These are phyloP conservation scores for Neocallimastix lanati DNA, from an alignment of 192 early-diverging fungal genomes.

Conservation along the genomic window DNA sequence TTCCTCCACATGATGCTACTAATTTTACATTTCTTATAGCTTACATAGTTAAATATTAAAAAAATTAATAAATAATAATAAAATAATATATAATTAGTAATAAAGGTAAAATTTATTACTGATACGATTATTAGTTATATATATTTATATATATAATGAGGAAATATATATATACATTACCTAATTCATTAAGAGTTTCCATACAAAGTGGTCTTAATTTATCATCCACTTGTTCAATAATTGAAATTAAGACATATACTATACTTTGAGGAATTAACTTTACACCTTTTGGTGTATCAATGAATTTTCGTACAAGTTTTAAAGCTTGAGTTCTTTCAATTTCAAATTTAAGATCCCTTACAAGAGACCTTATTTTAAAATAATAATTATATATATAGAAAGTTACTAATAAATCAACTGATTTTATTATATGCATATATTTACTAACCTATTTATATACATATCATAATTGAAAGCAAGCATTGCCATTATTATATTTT, in stretches of 20 bases:
- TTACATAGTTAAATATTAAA: slow-evolving; percentile 2
- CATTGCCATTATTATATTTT: not conserved
- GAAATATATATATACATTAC: slow-evolving; percentile 10
- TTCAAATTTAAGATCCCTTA: slow-evolving; percentile 42
- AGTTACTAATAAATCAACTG: too few species aligned
- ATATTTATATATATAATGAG: too few species aligned
- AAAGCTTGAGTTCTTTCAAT: slow-evolving; percentile 61
- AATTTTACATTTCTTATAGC: slow-evolving; percentile 39
- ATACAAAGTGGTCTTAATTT: slow-evolving; percentile 50
- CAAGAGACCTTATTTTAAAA: slow-evolving; percentile 14
- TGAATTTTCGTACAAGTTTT: slow-evolving; percentile 46
- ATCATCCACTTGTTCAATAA: slow-evolving; percentile 63
- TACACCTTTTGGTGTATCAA: slow-evolving; percentile 43
- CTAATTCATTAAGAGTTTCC: slow-evolving; percentile 60
- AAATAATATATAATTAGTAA: too few species aligned
- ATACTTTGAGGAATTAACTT: slow-evolving; percentile 37
- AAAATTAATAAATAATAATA: not conserved
- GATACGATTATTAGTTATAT: too few species aligned
- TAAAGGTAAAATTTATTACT: too few species aligned
- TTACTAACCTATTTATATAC: not conserved
- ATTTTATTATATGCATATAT: too few species aligned
- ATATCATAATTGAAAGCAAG: not conserved
- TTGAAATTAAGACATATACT: slow-evolving; percentile 49
- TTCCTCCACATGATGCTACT: slow-evolving; percentile 41
- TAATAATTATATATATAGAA: too few species aligned